Conservation (phyloP, 176 grass and related monocot species). For the Carex scoparia region DNA sequence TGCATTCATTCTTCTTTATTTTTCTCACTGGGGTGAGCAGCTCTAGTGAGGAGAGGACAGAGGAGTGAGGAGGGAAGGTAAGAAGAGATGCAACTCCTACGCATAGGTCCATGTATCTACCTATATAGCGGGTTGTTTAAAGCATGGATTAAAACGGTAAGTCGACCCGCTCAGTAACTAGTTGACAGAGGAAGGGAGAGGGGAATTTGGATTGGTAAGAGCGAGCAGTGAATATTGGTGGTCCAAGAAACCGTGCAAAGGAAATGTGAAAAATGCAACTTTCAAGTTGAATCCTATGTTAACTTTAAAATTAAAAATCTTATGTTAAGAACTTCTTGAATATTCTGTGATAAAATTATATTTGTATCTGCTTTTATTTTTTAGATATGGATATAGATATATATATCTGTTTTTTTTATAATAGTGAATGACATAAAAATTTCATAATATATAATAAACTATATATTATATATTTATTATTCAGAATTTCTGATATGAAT, state of each 20-base stretch:
- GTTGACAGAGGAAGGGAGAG: neutral
- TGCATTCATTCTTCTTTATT: conserved; percentile 5
- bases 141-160: neutral
- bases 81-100: neutral
- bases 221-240: neutral
- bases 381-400: no score
- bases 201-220: neutral
- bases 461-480: no score
- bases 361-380: no score
- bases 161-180: neutral
- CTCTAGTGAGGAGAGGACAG: neutral
- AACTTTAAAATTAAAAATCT: no score
- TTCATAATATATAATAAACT: no score
- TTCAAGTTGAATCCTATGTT: neutral
- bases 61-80: neutral
- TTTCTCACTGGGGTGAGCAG: conserved; percentile 10
- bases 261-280: neutral
- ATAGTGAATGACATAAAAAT: no score
- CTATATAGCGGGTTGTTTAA: neutral
- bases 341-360: no score
- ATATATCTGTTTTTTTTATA: no score
- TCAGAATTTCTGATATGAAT: no score
- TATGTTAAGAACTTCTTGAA: no score
- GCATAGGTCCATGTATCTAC: neutral
- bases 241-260: neutral